phyloP scores from a whole-genome alignment of 2,329 filamentous ascomycete genomes.

The Sphaerostilbella broomeana region DNA sequence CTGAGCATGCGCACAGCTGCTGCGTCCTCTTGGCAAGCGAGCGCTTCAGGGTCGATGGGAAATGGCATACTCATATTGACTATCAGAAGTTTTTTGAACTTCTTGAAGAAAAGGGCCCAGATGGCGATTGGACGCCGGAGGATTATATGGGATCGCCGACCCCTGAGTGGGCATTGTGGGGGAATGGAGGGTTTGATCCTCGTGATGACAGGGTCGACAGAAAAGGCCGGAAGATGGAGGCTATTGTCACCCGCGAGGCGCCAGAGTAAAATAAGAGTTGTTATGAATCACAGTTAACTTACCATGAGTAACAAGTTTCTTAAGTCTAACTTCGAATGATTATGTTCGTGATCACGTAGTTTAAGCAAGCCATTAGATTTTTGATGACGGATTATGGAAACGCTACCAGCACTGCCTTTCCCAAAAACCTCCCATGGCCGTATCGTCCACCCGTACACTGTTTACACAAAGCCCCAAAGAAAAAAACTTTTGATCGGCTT shows the following conservation, averaged over 20 bases:
- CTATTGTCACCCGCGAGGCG: conserved; percentile 26
- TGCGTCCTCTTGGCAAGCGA: conserved; percentile 81
- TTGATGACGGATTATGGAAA: conserved; percentile 25
- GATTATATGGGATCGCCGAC: conserved; percentile 84
- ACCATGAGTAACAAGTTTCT: too few relatives aligned
- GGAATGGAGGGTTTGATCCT: conserved; percentile 89
- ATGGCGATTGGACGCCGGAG: conserved; percentile 72
- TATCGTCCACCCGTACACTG: conserved; percentile 28
- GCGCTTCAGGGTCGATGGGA: conserved; percentile 67
- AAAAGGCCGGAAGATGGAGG: conserved; percentile 65
- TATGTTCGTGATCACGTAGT: neutral
- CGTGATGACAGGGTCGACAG: conserved; percentile 79
- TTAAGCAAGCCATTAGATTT: conserved; percentile 12
- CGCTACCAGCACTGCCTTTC: conserved; percentile 27
- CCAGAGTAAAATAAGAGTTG: conserved; percentile 19
- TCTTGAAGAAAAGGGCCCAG: conserved; percentile 59
- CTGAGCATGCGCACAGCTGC: conserved; percentile 92
- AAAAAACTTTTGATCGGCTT: too few relatives aligned
- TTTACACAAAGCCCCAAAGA: conserved; percentile 37
- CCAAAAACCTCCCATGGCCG: conserved; percentile 24
- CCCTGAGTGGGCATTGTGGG: conserved; percentile 92
- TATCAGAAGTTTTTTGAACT: conserved; percentile 84
- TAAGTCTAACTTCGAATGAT: too few relatives aligned
- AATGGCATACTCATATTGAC: conserved; percentile 89
- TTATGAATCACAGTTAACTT: too few relatives aligned